Conservation (phyloP, 805 yeast genomes). For the Candida methanosorbosa region DNA sequence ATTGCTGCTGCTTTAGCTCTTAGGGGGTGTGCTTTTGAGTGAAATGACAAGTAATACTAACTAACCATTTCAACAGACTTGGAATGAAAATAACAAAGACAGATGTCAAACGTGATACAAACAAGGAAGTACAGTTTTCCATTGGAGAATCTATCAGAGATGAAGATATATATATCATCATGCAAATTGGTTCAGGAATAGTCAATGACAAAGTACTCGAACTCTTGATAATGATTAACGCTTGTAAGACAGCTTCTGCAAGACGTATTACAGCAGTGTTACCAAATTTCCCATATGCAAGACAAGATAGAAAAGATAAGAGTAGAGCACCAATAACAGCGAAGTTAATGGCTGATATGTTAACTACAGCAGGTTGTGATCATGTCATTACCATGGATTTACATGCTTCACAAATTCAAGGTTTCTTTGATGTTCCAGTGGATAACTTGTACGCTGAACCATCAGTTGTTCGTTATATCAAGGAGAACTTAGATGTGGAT, state of each 20-base stretch:
- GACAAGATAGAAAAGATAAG: conserved; percentile 96
- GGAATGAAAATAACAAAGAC: conserved; percentile 56
- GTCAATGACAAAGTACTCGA: conserved; percentile 86
- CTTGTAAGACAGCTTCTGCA: conserved; percentile 94
- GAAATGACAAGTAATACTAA: background rate
- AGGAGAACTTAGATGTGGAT: conserved; percentile 45
- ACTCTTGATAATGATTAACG: conserved; percentile 80
- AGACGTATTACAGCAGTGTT: conserved; percentile 89
- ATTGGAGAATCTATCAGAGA: conserved; percentile 80
- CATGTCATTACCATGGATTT: conserved; percentile 96
- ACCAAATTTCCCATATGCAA: conserved; percentile 93
- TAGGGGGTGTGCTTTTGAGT: too few relatives aligned
- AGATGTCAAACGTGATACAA: conserved; percentile 55
- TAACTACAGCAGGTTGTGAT: conserved; percentile 90
- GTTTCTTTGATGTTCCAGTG: conserved; percentile 91
- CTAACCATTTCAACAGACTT: conserved; percentile 23
- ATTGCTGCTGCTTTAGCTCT: background rate
- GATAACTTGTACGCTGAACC: conserved; percentile 97
- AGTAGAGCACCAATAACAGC: conserved; percentile 96
- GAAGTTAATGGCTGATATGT: conserved; percentile 81
- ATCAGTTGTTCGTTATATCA: conserved; percentile 72
- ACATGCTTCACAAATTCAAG: conserved; percentile 97
- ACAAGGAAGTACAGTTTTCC: conserved; percentile 67
- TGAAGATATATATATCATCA: conserved; percentile 72
- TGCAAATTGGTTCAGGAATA: conserved; percentile 65